Evolutionary conservation across 306 rosid species (phyloP).

Genomic region (Alnus glutinosa): DNA sequence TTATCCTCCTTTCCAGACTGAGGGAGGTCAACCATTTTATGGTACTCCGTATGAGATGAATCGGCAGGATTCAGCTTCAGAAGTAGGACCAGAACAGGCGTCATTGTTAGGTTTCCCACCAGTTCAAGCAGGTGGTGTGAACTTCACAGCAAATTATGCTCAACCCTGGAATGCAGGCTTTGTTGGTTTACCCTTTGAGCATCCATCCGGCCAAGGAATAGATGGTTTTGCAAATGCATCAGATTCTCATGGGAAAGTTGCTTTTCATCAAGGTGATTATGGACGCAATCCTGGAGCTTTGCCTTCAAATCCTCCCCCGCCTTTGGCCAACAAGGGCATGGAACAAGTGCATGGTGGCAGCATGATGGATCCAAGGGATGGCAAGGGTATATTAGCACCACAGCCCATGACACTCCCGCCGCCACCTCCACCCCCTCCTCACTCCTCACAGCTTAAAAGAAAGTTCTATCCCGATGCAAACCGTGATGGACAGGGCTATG

Average conservation of each 20-base stretch:
- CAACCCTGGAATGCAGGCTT: constrained; percentile 79
- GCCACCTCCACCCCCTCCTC: constrained; percentile 61
- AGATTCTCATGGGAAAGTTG: constrained; percentile 45
- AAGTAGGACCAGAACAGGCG: constrained; percentile 64
- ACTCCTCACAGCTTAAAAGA: constrained; percentile 53
- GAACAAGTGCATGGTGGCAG: constrained; percentile 54
- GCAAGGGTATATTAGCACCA: constrained; percentile 67
- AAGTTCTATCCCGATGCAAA: constrained; percentile 58
- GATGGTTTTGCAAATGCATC: constrained; percentile 40
- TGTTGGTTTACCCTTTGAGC: constrained; percentile 57
- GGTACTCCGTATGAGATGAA: constrained; percentile 69
- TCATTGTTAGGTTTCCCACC: constrained; percentile 76
- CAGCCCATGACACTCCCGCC: constrained; percentile 58
- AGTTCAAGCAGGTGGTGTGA: constrained; percentile 52
- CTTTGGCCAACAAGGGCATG: constrained; percentile 33
- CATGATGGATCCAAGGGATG: constrained; percentile 71
- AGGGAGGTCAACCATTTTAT: constrained; percentile 75
- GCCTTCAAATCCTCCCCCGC: constrained; percentile 28
- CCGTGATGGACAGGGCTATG: constrained; percentile 66
- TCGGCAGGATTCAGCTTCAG: constrained; percentile 69
- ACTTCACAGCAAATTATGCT: constrained; percentile 55
- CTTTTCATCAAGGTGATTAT: constrained; percentile 47
- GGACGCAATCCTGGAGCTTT: constrained; percentile 38
- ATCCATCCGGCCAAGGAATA: constrained; percentile 32
- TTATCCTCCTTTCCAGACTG: constrained; percentile 64